Evolutionary conservation across 2,329 filamentous ascomycete genomes (phyloP), one percentile per base, ranked within the genome.

Genomic region (Venturia effusa): DNA sequence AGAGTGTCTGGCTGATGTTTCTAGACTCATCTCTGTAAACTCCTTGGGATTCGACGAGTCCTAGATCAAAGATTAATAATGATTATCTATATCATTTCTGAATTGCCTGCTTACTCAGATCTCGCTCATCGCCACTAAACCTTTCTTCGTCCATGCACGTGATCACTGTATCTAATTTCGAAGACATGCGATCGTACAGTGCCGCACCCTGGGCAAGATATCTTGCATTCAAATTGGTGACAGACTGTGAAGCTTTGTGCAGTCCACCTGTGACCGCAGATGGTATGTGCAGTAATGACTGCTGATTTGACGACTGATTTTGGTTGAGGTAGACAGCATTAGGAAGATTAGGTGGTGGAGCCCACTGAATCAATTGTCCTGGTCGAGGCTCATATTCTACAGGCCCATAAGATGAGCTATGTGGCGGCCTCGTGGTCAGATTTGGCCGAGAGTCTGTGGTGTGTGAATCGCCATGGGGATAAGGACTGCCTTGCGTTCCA

Each of bases 71-170:
- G 24, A n/a, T 60, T 39, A 63, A 34, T 24, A 27, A 5, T 2
- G 4, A 8, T 40, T 17, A 7, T 24, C 13, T n/a, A n/a, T 39
- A 72, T 68, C 76, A 10, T 39, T 39, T 39, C 81, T 8, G 72
- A 70, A 64, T 79, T 80, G 41, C 63, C 41, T 70, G 69, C 61
- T 72, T 68, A 67, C 72, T 69, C 37, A 88, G 74, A 63, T 84
- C 83, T 62, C 77, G 78, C 70, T 88, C 78, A 63, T 76, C 74
- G 17, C 80, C 80, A 65, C 73, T 77, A 63, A 82, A 82, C 11
- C 72, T 77, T 32, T 89, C 87, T 24, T 81, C 78, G 71, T 92
- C 89, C 64, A 92, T 91, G 34, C 83, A 79, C 0, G 88, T 90
- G 71, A 92, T 84, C 64, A 90, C 80, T 55, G 84, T 76, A 71